Evolutionary conservation across 495 filamentous ascomycete species (phyloP).

Genomic region (Ramalina peruviana): DNA sequence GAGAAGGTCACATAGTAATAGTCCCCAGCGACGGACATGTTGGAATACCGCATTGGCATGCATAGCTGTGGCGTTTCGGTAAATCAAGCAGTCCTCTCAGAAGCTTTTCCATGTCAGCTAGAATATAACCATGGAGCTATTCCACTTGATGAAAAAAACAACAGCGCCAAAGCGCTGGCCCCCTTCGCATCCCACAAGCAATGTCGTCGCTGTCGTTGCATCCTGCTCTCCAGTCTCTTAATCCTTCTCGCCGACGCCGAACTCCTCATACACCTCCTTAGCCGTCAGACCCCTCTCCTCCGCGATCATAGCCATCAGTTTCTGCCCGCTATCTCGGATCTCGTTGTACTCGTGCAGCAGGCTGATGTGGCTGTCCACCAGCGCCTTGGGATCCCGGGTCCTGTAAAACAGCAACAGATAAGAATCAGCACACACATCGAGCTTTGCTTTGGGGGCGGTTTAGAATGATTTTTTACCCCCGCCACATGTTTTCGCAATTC

Average conservation of each 20-base stretch:
- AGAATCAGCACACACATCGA: background rate
- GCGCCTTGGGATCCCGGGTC: constrained; percentile 23
- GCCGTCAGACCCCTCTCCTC: constrained; percentile 51
- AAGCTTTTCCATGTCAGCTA: background rate
- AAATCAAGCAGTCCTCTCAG: background rate
- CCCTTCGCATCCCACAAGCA: no score
- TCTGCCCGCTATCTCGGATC: constrained; percentile 58
- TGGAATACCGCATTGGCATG: background rate
- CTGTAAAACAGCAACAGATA: background rate
- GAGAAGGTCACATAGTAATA: constrained; percentile 34
- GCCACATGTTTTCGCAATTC: no score
- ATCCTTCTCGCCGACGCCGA: constrained; percentile 28
- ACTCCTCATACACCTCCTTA: constrained; percentile 49
- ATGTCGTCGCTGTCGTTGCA: no score
- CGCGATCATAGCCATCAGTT: constrained; percentile 59
- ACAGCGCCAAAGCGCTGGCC: no score
- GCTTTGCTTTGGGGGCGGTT: no score
- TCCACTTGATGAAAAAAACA: no score
- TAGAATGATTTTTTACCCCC: no score
- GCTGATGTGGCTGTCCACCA: constrained; percentile 50
- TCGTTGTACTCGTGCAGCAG: constrained; percentile 68
- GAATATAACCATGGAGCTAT: no score
- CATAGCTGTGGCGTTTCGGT: background rate
- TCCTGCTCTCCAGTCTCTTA: constrained; percentile 10
- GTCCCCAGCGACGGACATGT: background rate